These are phyloP conservation scores for Boehmeria nivea DNA, from an alignment of 306 rosid genomes.

Conservation along the genomic window DNA sequence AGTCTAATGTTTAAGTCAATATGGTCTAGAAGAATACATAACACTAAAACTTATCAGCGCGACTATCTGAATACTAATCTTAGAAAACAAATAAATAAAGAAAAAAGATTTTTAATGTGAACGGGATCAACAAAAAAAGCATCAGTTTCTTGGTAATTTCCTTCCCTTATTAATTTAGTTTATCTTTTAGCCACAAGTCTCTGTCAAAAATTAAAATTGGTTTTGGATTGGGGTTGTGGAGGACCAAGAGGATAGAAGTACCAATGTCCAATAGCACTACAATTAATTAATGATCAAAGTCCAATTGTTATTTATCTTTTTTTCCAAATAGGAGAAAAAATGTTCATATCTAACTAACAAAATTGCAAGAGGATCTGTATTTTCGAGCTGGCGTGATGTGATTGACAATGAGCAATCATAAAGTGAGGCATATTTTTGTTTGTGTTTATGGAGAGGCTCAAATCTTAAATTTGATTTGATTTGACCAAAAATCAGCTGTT, in stretches of 20 bases:
- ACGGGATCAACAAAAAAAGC: neutral
- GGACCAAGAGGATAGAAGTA: neutral
- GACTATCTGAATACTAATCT: too few species aligned
- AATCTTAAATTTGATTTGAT: conserved; percentile 1
- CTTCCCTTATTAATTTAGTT: neutral
- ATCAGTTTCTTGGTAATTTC: neutral
- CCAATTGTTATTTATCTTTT: neutral
- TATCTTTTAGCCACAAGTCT: neutral
- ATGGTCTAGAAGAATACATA: too few species aligned
- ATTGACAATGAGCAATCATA: neutral
- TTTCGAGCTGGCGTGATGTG: conserved; percentile 16
- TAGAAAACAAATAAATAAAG: too few species aligned
- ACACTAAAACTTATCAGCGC: too few species aligned
- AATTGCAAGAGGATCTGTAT: neutral
- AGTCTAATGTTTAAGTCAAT: too few species aligned
- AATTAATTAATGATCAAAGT: neutral
- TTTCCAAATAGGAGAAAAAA: neutral
- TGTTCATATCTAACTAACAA: too few species aligned
- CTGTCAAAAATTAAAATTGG: neutral
- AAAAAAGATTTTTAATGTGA: too few species aligned
- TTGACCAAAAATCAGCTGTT: neutral
- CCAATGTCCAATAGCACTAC: neutral
- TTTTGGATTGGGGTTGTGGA: too few species aligned
- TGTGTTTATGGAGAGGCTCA: neutral
- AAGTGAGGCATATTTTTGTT: neutral